These are phyloP conservation scores for Apiospora pterosperma DNA, from an alignment of 2,329 filamentous ascomycete genomes.

Conservation along the genomic window DNA sequence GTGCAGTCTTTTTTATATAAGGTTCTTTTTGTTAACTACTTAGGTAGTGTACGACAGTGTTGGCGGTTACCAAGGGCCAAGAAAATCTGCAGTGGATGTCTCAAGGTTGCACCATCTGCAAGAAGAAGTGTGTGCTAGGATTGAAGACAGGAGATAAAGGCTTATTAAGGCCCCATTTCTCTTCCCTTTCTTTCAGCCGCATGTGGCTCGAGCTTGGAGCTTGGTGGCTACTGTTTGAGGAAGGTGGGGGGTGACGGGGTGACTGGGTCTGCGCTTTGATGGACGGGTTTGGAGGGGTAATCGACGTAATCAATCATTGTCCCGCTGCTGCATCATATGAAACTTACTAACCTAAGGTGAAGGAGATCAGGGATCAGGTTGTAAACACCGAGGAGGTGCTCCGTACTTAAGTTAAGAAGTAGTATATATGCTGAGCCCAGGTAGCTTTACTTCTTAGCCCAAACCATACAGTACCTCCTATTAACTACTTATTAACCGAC, in stretches of 20 bases:
- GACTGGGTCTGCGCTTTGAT: not conserved
- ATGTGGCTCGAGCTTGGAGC: not conserved
- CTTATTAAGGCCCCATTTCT: not conserved
- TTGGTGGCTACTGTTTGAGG: not conserved
- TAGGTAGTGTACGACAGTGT: not conserved
- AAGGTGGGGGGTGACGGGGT: conserved; percentile 1
- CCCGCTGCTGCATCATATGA: not conserved
- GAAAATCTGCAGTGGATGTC: not conserved
- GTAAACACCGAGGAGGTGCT: too few species aligned
- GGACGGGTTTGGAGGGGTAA: not conserved
- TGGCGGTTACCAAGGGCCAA: not conserved
- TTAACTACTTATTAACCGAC: not conserved
- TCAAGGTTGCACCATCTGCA: not conserved
- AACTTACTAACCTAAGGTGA: too few species aligned
- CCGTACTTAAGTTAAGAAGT: too few species aligned
- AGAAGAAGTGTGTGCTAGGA: not conserved
- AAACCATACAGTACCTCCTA: too few species aligned
- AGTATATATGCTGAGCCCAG: too few species aligned
- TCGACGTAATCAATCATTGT: not conserved
- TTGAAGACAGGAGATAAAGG: not conserved
- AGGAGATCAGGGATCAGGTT: too few species aligned
- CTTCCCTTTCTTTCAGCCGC: not conserved
- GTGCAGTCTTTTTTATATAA: not conserved
- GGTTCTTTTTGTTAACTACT: not conserved
- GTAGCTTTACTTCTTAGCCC: too few species aligned